Evolutionary conservation across 306 rosid species (phyloP).

Genomic region (Cucumis cinereus): DNA sequence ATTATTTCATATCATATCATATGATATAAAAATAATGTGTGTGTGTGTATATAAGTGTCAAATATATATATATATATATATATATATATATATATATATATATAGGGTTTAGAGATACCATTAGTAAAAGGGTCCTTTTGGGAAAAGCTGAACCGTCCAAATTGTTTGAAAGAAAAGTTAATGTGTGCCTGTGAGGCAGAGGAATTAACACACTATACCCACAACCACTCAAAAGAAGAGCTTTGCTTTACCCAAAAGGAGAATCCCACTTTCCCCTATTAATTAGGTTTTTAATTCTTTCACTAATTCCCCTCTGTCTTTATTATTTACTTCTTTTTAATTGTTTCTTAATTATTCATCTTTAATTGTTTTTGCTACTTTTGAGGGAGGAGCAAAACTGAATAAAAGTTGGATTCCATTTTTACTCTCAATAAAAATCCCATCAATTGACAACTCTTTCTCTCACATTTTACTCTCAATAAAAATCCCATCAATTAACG

Average conservation of each 20-base stretch:
- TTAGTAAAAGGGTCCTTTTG: background rate
- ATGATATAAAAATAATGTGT: no score
- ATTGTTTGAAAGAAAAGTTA: background rate
- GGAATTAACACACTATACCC: background rate
- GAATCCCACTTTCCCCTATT: conserved; percentile 3
- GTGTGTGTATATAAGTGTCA: no score
- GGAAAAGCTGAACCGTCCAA: conserved; percentile 10
- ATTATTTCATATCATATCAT: no score
- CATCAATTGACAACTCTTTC: background rate
- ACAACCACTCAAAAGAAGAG: conserved; percentile 6
- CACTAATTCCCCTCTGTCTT: background rate
- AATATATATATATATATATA: no score
- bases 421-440: background rate
- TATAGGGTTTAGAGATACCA: background rate
- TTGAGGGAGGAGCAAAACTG: background rate
- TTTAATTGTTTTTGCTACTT: background rate
- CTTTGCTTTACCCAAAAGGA: conserved; percentile 8
- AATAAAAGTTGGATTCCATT: background rate
- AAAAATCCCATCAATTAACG: background rate
- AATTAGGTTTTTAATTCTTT: background rate
- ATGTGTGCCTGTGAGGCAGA: background rate
- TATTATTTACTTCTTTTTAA: background rate
- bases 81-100: no score
- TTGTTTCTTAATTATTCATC: background rate
- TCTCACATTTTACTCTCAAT: background rate